Base-by-base conservation (phyloP, 306 rosid genomes). In the Canavalia ensiformis region DNA sequence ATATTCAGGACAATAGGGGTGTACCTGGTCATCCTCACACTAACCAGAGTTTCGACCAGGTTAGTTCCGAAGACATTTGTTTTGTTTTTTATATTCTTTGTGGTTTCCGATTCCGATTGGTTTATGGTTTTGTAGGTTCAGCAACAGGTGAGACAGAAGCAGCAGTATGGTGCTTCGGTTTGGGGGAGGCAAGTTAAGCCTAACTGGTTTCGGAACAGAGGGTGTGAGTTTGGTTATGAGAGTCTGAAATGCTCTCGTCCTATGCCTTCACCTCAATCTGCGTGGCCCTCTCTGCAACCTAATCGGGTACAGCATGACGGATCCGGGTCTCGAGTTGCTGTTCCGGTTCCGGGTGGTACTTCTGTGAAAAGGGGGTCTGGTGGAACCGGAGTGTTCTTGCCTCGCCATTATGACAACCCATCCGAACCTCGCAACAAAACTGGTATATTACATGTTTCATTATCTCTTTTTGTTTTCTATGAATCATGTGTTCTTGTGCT, bases 381-480 rank as follows among this genome's bases (percentile, higher is more conserved):
- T 33, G 97, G 98, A 30, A 94, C 98, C 2, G 98, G 98, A 1
- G 98, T 94, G 1, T 94, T 94, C 84, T 55, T 94, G 68, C 98
- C 98, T 73, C 97, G 98, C 29, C 86, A 85, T 8, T 89, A 94
- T 25, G 76, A 67, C 0, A 77, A 72, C 25, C 85, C 92, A 4
- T 58, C 87, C 0, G 92, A 91, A 9, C 47, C 88, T 51, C 91
- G 88, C 46, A 89, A 88, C 76, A 91, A 81, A 81, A 46, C 86
- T 45, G 88, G 97, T 94, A 70, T 29, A 4, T 54, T 67, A 0
- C 33, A 6, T 4, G 2, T 31, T 39, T 8, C 12, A 0, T 39
- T 68, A 5, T 2, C 4, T 65, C 8, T 29, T 6, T 6, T 28
- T 34, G 3, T 12, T 1, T 60, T 39, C 8, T 8, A 3, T 2